Evolutionary conservation across 2,329 filamentous ascomycete species (phyloP), one percentile per base, ranked within the genome.

Genomic region (Cordyceps cicadae): DNA sequence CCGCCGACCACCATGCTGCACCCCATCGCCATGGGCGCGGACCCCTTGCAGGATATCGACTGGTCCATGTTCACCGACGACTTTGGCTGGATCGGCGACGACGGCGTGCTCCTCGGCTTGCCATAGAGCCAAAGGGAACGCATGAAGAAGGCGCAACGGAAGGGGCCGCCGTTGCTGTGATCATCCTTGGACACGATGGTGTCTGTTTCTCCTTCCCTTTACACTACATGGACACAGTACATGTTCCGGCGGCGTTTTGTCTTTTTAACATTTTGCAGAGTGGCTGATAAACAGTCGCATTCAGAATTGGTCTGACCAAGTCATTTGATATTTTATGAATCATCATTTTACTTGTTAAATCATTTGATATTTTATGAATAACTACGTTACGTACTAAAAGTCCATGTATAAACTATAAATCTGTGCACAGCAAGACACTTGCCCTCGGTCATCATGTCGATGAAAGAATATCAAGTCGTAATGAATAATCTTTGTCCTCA

Each of bases 31-130:
- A 63, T 55, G 57, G 63, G 57, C 12, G 64, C 70, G 5, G 75
- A 78, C 54, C 68, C 70, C 3, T 70, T 79, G 34, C 75, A 78
- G 55, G 74, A 78, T 50, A 72, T 81, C 46, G 79, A 81, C 67
- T 81, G 78, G 78, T 74, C 76, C 62, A 75, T 78, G 60, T 75
- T 81, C 37, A 76, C 80, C 72, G 76, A 79, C 60, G 79, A 81
- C 51, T 79, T 80, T 66, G 77, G 78, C 62, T 79, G 77, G 78
- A 68, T 66, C 2, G 67, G 67, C 15, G 66, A 70, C 8, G 70
- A 71, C 1, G 63, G 68, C 4, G 65, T 73, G 0, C 67, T 74
- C 19, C 62, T 72, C 24, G 70, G 70, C 14, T 64, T 70, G 17
- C 64, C 68, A 3, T n/a, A n/a, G 15, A 2, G 8, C 6, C 6